Evolutionary conservation across 176 grass and related monocot genomes (phyloP).

Genomic region (Phoenix dactylifera): DNA sequence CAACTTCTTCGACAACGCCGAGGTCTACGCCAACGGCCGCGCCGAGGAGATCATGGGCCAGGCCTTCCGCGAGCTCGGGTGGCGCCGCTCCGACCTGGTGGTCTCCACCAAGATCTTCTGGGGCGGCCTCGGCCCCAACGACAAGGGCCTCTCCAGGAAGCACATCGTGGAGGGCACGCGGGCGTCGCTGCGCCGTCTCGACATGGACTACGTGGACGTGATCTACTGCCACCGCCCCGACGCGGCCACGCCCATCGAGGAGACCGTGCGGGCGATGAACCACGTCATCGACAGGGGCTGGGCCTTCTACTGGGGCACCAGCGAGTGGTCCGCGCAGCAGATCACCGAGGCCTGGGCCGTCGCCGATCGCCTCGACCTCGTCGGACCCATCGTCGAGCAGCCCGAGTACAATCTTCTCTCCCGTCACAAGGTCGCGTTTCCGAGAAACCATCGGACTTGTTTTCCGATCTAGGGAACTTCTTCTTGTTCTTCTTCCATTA

Average conservation of each 20-base stretch:
- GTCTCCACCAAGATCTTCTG: slow-evolving; percentile 99
- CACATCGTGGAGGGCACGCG: slow-evolving; percentile 81
- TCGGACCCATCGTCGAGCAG: slow-evolving; percentile 91
- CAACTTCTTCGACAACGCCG: slow-evolving; percentile 99
- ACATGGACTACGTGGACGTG: slow-evolving; percentile 90
- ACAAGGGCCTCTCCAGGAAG: slow-evolving; percentile 96
- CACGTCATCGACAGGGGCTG: slow-evolving; percentile 80
- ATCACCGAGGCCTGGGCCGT: slow-evolving; percentile 79
- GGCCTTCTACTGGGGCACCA: slow-evolving; percentile 97
- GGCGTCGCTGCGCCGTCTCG: slow-evolving; percentile 56
- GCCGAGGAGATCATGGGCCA: slow-evolving; percentile 99
- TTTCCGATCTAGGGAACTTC: too few species aligned
- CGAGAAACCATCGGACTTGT: too few species aligned
- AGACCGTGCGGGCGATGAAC: slow-evolving; percentile 92
- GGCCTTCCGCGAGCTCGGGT: slow-evolving; percentile 87
- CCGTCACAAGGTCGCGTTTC: slow-evolving; percentile 56
- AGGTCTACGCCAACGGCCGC: slow-evolving; percentile 85
- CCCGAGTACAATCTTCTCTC: slow-evolving; percentile 98
- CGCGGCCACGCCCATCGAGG: slow-evolving; percentile 68
- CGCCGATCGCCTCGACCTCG: slow-evolving; percentile 71
- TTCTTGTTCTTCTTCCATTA: too few species aligned
- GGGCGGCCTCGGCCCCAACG: slow-evolving; percentile 86
- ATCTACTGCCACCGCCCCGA: slow-evolving; percentile 87
- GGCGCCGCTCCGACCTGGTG: slow-evolving; percentile 90
- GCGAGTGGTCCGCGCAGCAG: slow-evolving; percentile 91